Base-by-base conservation (phyloP, 2,329 filamentous ascomycete species). In the Xylariaceae sp. region DNA sequence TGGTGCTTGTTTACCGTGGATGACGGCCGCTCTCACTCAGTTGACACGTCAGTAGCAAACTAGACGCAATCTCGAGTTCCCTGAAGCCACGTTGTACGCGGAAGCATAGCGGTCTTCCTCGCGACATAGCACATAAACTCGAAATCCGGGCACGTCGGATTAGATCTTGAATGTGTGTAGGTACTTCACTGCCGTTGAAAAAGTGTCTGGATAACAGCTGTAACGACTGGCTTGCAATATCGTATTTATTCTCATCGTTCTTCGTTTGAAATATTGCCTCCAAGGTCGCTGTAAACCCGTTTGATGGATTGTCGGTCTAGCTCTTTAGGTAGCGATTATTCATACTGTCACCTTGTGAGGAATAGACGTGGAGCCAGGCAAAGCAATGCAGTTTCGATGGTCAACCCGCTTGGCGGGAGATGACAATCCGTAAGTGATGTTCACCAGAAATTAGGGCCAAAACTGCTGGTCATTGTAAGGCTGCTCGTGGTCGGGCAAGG, bases 401-500 rank as follows among this genome's bases (percentile, higher is more conserved):
- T 42, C 37, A 42, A 9, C 37, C 37, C 13, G 9, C 37, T 9
- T 42, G 37, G 6, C 13, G 9, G 37, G 6, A 42, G 13, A 10
- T 42, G 37, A 9, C 8, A 13, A 42, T 42, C 9, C 37, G 13
- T 13, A 42, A 10, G 37, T 42, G 9, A 42, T 42, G 9, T 42
- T 42, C 37, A 42, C 37, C 9, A 1, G 9, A 9, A 13, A 13
- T 42, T 42, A 10, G 5, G 37, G 23, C 23, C 23, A 30, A 5
- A 30, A 30, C 23, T 42, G 9, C 7, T 42, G 9, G 37, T 42
- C 13, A 42, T 13, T 4, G 23, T 30, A 42, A 13, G 2, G 37
- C 13, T 42, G 37, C 37, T 9, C 37, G 13, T 9, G 13, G 9
- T 13, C 13, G 63, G 62, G 54, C 63, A 65, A 39, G 63, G 58